phyloP scores from a whole-genome alignment of 2,329 filamentous ascomycete genomes.

The Alternaria consortialis region DNA sequence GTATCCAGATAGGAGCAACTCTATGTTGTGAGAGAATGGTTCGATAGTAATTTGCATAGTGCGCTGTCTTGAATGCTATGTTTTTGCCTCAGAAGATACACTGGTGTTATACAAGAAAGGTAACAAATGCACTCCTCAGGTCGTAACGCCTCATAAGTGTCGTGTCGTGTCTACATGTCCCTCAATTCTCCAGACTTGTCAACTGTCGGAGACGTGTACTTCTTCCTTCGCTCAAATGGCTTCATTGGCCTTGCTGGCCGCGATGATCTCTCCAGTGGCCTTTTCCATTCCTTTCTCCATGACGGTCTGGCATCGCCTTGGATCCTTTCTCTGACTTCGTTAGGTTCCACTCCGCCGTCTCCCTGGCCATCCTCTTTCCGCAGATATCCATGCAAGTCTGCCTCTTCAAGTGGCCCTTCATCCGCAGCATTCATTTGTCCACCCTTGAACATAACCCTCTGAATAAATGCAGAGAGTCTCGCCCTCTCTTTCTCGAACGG shows the following conservation, averaged over 20 bases:
- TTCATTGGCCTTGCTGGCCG: not conserved
- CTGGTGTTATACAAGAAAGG: conserved; percentile 11
- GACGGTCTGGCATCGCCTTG: conserved; percentile 4
- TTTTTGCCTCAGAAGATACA: not conserved
- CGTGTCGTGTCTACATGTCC: conserved; percentile 4
- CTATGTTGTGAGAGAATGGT: not conserved
- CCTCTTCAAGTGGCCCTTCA: conserved; percentile 15
- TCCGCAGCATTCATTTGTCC: not conserved
- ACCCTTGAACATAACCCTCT: conserved; percentile 28
- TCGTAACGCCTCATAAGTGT: not conserved
- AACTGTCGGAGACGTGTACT: not conserved
- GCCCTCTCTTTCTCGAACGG: conserved; percentile 39
- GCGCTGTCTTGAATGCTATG: not conserved
- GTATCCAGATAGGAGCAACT: not conserved
- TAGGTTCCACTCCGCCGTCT: not conserved
- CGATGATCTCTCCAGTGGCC: conserved; percentile 20
- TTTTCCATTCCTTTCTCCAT: conserved; percentile 28
- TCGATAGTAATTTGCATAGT: not conserved
- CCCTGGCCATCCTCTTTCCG: conserved; percentile 1
- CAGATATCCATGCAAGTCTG: conserved; percentile 23
- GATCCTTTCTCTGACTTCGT: not conserved
- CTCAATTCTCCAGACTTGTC: not conserved
- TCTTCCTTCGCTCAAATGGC: conserved; percentile 1
- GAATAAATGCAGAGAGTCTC: conserved; percentile 37
- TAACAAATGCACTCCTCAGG: not conserved